Conservation (phyloP, 495 filamentous ascomycete genomes). For the Copromyces sp. region DNA sequence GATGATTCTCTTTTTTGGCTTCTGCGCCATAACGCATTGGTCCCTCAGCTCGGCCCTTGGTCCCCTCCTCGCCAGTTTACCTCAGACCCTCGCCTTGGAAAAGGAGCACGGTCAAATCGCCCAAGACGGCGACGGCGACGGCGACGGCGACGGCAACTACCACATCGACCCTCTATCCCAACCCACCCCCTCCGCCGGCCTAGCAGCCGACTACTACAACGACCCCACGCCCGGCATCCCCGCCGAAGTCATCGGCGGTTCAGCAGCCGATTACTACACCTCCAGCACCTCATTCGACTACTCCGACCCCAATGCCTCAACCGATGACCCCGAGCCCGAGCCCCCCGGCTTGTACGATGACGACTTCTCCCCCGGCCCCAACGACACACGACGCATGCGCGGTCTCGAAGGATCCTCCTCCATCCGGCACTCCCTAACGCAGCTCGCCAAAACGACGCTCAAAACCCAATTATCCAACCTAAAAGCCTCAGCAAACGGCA, state of each 20-base stretch:
- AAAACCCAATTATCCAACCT: constrained; percentile 2
- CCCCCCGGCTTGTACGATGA: constrained; percentile 14
- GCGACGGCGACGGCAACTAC: no score
- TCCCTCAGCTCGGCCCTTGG: constrained; percentile 66
- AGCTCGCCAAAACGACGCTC: constrained; percentile 12
- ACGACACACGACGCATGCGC: constrained; percentile 16
- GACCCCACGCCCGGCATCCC: constrained; percentile 13
- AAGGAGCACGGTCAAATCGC: constrained; percentile 42
- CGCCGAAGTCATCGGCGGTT: constrained; percentile 5
- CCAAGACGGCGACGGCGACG: constrained; percentile 7
- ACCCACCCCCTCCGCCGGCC: constrained; percentile 9
- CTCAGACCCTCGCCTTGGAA: constrained; percentile 39
- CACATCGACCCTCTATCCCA: constrained; percentile 6
- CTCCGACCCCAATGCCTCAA: not conserved
- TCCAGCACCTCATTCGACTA: constrained; percentile 19
- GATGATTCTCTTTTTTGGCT: constrained; percentile 61
- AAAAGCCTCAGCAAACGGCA: constrained; percentile 10
- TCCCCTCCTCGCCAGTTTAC: constrained; percentile 64
- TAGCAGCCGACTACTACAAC: constrained; percentile 33
- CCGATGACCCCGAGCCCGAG: constrained; percentile 17
- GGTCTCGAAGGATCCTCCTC: constrained; percentile 27
- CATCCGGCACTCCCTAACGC: constrained; percentile 11
- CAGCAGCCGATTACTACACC: constrained; percentile 31
- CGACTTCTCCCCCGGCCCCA: not conserved
- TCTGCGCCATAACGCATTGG: constrained; percentile 67